Base-by-base conservation (phyloP, 768 basidiomycete genomes). In the Pisolithus albus region DNA sequence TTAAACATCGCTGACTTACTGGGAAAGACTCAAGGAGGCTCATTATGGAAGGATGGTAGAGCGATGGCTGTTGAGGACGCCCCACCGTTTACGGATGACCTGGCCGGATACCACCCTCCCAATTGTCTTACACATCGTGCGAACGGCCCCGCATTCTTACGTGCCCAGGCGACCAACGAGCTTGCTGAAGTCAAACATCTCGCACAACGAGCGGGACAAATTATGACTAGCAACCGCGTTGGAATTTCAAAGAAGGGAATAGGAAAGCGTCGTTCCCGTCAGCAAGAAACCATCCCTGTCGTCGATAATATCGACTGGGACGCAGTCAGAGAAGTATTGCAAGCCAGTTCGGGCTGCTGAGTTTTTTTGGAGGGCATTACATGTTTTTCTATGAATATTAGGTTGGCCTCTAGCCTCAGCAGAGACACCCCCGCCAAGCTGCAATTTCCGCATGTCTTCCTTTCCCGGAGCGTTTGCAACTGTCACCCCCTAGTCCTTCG, bases 101-200 rank as follows among this genome's bases (percentile, higher is more conserved):
- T 54, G 47, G 50, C 53, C 54, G 80, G 81, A 10, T 87, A 85
- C 60, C 54, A 64, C 1, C 67, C 64, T 19, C 80, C 83, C 0
- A 72, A 90, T 57, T 85, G 82, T 59, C 71, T 90, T 47, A 66
- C 62, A 4, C 87, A 91, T 61, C 77, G 88, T 8, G 79, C 88
- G 11, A 65, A 66, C 28, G 77, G 74, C 44, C 79, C 83, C 3
- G 77, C 76, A 2, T 93, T 85, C 70, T 71, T 92, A 41, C 75
- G 80, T 34, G 90, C 90, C 3, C 91, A 93, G 66, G 84, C 87
- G 3, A 84, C 84, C 8, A 69, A 72, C 10, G 83, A 88, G 61
- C 78, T 86, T 49, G 77, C 75, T 7, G 85, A 92, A 65, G 77
- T 93, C 52, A 83, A 79, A 64, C 74, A 78, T 37, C 75, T 91